Conservation (phyloP, 2,329 filamentous ascomycete genomes). For the Diaporthe sp. region DNA sequence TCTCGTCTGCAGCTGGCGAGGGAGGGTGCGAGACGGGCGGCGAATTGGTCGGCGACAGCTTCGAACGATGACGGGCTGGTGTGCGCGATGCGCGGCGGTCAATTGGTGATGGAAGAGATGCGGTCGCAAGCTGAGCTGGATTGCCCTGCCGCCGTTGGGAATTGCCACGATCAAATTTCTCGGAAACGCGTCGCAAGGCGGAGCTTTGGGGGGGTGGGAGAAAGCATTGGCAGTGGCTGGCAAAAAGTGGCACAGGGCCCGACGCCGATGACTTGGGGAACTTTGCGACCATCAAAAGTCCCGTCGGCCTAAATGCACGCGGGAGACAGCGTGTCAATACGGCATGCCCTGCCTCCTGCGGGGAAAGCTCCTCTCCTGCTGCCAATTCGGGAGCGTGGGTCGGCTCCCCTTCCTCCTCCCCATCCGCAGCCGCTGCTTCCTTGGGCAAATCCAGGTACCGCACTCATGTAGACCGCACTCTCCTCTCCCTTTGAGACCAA, state of each 20-base stretch:
- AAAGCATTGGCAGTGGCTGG: slow-evolving; percentile 35
- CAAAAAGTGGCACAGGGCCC: slow-evolving; percentile 34
- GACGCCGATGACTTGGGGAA: slow-evolving; percentile 31
- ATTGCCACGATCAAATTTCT: slow-evolving; percentile 36
- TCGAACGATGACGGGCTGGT: slow-evolving; percentile 20
- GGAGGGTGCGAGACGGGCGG: slow-evolving; percentile 8
- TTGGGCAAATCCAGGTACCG: background rate
- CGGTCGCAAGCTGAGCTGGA: slow-evolving; percentile 33
- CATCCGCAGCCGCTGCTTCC: slow-evolving; percentile 11
- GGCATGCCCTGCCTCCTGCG: background rate
- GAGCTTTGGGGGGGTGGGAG: slow-evolving; percentile 35
- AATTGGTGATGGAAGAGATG: slow-evolving; percentile 38
- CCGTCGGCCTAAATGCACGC: slow-evolving; percentile 21
- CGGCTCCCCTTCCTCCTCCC: background rate
- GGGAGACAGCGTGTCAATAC: slow-evolving; percentile 25
- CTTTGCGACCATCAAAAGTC: slow-evolving; percentile 33
- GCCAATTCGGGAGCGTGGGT: slow-evolving; percentile 7
- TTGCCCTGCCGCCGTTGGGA: slow-evolving; percentile 36
- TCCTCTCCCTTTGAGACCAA: background rate
- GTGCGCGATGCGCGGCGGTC: slow-evolving; percentile 33
- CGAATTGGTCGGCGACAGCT: slow-evolving; percentile 34
- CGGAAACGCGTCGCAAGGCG: slow-evolving; percentile 37
- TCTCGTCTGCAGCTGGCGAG: slow-evolving; percentile 21
- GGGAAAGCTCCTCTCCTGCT: slow-evolving; percentile 20
- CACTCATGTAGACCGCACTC: background rate